These are phyloP conservation scores for Fraxinus paxiana DNA, from an alignment of 305 asterid genomes.

Conservation along the genomic window DNA sequence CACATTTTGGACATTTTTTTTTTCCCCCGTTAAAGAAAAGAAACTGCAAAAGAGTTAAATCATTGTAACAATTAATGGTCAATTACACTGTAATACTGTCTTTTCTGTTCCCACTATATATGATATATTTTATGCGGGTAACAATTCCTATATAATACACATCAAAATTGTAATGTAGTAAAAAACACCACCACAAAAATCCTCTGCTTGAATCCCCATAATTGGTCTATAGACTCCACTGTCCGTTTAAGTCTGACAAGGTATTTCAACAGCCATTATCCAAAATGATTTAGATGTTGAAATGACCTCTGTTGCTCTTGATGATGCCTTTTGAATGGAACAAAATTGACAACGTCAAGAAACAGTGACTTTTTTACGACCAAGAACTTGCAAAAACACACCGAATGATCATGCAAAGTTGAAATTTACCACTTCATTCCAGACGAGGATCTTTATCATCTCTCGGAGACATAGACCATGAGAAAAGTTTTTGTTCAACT, in stretches of 20 bases:
- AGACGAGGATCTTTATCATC: not conserved
- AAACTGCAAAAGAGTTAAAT: not conserved
- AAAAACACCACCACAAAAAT: not conserved
- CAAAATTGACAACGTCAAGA: constrained; percentile 2
- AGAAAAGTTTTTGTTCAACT: not conserved
- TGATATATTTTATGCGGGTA: not conserved
- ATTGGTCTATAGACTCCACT: not conserved
- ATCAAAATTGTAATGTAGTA: constrained; percentile 24
- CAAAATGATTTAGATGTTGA: not conserved
- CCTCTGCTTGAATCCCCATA: not conserved
- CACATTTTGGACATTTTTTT: not conserved
- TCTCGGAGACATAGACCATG: not conserved
- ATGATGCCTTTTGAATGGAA: not conserved
- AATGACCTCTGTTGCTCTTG: not conserved
- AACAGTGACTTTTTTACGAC: not conserved
- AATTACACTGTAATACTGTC: not conserved
- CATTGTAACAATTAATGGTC: not conserved
- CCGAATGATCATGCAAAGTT: not conserved
- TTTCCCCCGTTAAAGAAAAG: not conserved
- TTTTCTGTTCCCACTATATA: not conserved
- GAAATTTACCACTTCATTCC: not conserved
- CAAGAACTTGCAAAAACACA: constrained; percentile 6
- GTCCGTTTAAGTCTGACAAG: not conserved
- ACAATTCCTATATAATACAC: constrained; percentile 19
- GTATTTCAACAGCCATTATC: not conserved